phyloP scores from a whole-genome alignment of 768 basidiomycete species.

The Lactarius hengduanensis region DNA sequence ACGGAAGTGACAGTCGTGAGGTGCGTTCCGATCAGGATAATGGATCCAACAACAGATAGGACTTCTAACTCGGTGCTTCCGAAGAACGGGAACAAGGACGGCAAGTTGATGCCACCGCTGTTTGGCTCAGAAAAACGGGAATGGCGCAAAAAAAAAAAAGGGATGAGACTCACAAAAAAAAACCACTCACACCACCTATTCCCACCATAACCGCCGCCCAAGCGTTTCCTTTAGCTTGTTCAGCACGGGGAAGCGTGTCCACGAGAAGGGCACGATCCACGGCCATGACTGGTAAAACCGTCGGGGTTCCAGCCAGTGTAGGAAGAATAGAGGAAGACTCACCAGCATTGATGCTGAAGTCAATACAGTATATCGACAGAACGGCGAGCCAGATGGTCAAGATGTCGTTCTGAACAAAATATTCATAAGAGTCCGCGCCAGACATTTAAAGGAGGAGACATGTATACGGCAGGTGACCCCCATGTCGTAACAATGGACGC shows the following conservation, averaged over 20 bases:
- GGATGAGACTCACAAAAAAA: slow-evolving; percentile 69
- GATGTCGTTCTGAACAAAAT: slow-evolving; percentile 50
- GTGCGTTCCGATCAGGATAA: slow-evolving; percentile 68
- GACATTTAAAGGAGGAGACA: not conserved
- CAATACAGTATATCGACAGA: slow-evolving; percentile 62
- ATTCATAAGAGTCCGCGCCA: slow-evolving; percentile 5
- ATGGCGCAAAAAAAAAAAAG: slow-evolving; percentile 6
- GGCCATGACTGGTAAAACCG: slow-evolving; percentile 61
- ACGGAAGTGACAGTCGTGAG: slow-evolving; percentile 56
- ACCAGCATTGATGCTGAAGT: slow-evolving; percentile 64
- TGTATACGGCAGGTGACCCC: slow-evolving; percentile 38
- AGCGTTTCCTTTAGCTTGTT: slow-evolving; percentile 85
- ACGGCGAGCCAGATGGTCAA: slow-evolving; percentile 80
- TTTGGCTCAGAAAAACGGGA: not conserved
- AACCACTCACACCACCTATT: slow-evolving; percentile 80
- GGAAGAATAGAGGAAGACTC: slow-evolving; percentile 7
- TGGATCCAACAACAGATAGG: slow-evolving; percentile 69
- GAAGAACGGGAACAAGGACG: slow-evolving; percentile 64
- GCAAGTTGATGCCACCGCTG: slow-evolving; percentile 82
- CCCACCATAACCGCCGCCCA: slow-evolving; percentile 96
- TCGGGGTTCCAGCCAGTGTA: slow-evolving; percentile 39
- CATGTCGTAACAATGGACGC: slow-evolving; percentile 47
- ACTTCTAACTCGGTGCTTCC: slow-evolving; percentile 81
- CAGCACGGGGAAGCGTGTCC: slow-evolving; percentile 69
- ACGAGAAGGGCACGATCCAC: slow-evolving; percentile 89